Evolutionary conservation across 495 filamentous ascomycete genomes (phyloP), one percentile per base, ranked within the genome.

Genomic region (Tuber indicum): DNA sequence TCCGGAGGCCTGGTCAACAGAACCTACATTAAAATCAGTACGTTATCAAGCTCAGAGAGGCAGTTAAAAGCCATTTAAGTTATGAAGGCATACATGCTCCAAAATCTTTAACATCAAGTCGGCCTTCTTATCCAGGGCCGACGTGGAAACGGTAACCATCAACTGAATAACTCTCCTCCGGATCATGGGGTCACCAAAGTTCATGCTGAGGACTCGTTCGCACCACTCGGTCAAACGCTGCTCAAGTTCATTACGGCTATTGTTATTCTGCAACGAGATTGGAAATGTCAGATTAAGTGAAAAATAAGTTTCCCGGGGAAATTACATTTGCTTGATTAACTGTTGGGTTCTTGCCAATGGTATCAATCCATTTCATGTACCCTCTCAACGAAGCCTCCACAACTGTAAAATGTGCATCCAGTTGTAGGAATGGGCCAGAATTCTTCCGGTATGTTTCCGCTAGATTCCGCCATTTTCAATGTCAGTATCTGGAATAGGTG

Each of bases 381-480:
- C 96, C 96, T 83, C 94, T 97, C 66, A 98, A 84, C 9, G 93
- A 92, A n/a, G 94, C 92, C 84, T 97, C 93, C 1, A 98, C 91
- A 7, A 98, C 92, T 7, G 92, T 92, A 75, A 93, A 93, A 78
- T 97, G 94, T 14, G 93, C 92, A 84, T 99, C 96, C 4, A 95
- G 90, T 17, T 89, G 89, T 81, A 99, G 88, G 5, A 93, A 87
- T 46, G 91, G 88, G 72, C 91, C 87, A 0, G 93, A 94, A 52
- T 88, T 91, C 82, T 94, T 96, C n/a, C 88, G 89, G 84, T 97
- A 99, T 16, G 86, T 90, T 80, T 89, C 87, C 76, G 90, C 90
- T 93, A 74, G 70, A 46, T 71, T 69, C 23, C 49, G 43, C 78
- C 49, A 44, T 78, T 88, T 78, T 88, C 83, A 88, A 85, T 76